A percentile compares a stretch with the other conserved stretches of the same genome.
These are phyloP conservation scores for Drechslerella coelobrocha DNA, from an alignment of 2,329 filamentous ascomycete species.

Conservation along the genomic window DNA sequence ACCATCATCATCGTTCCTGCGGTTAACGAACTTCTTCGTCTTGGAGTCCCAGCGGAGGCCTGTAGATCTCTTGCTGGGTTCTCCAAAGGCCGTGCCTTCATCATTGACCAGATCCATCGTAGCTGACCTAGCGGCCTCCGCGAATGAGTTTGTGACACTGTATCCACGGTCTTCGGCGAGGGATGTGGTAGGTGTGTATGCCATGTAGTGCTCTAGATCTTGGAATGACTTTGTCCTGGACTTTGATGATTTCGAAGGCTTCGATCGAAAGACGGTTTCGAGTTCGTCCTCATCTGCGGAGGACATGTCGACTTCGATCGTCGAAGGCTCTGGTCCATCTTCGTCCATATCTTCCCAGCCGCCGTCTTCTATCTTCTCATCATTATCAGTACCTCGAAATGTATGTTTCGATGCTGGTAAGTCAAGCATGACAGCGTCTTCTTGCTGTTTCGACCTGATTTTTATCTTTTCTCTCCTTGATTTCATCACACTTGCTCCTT, in stretches of 20 bases:
- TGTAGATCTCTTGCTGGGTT: conserved; percentile 70
- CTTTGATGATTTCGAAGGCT: conserved; percentile 61
- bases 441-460: conserved; percentile 60
- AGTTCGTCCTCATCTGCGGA: conserved; percentile 69
- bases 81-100: conserved; percentile 76
- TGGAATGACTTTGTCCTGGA: conserved; percentile 71
- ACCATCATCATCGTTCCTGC: conserved; percentile 93
- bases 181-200: conserved; percentile 84
- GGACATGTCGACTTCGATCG: conserved; percentile 62
- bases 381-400: conserved; percentile 57
- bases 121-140: conserved; percentile 81
- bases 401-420: conserved; percentile 53
- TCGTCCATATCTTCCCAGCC: conserved; percentile 57
- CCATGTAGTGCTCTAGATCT: conserved; percentile 93
- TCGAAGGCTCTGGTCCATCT: conserved; percentile 49
- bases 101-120: conserved; percentile 94
- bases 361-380: conserved; percentile 57
- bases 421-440: conserved; percentile 57
- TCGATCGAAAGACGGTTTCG: conserved; percentile 68
- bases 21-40: conserved; percentile 89
- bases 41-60: conserved; percentile 97
- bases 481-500: conserved; percentile 78
- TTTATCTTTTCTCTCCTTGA: conserved; percentile 72
- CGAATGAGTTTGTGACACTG: conserved; percentile 86
- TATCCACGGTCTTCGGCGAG: conserved; percentile 89